phyloP scores from a whole-genome alignment of 2,329 filamentous ascomycete genomes.

The Helotiales sp. region DNA sequence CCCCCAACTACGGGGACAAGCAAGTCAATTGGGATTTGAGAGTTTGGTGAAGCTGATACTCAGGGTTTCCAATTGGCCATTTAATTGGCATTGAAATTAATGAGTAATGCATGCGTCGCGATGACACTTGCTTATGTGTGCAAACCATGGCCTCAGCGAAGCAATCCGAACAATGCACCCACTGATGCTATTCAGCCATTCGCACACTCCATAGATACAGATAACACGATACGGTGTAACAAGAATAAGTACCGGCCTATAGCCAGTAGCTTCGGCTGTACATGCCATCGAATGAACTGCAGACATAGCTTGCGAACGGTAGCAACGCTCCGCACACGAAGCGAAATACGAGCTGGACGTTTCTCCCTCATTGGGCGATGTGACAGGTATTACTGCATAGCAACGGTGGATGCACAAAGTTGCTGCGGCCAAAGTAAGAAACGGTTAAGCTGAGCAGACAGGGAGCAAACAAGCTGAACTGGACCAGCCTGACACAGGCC shows the following conservation, averaged over 20 bases:
- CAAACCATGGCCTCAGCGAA: not conserved
- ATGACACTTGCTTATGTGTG: not conserved
- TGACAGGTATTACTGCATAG: not conserved
- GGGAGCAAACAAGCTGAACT: slow-evolving; percentile 2
- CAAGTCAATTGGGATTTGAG: not conserved
- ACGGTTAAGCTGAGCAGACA: not conserved
- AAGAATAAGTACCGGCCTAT: not conserved
- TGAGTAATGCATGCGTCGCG: not conserved
- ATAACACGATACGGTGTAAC: not conserved
- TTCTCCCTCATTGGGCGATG: not conserved
- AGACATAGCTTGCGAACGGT: not conserved
- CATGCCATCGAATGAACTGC: not conserved
- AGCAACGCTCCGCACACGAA: not conserved
- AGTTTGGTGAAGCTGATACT: not conserved
- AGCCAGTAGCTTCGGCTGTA: not conserved
- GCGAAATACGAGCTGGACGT: not conserved
- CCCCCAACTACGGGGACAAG: not conserved
- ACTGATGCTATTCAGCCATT: not conserved
- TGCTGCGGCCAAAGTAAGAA: not conserved
- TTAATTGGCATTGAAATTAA: not conserved
- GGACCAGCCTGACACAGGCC: not conserved
- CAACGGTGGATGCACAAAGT: not conserved
- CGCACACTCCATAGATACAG: not conserved
- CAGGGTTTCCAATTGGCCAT: not conserved
- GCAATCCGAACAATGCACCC: not conserved